Evolutionary conservation across 495 filamentous ascomycete genomes (phyloP).

Genomic region (Aspergillus hancockii): DNA sequence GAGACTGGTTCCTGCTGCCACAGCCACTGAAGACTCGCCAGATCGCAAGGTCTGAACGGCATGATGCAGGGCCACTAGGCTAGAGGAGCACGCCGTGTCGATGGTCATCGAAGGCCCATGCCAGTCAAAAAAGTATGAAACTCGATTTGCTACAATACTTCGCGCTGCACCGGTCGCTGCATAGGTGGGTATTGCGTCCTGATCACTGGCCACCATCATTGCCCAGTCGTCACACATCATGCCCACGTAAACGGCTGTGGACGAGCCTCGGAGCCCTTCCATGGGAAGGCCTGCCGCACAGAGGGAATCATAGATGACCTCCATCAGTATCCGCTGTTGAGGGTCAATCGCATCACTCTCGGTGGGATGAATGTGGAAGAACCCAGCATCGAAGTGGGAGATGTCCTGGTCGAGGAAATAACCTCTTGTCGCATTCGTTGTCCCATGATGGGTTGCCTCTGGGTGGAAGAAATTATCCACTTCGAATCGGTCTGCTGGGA

Average conservation of each 20-base stretch:
- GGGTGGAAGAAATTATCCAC: constrained; percentile 36
- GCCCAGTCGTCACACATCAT: constrained; percentile 31
- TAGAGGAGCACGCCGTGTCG: constrained; percentile 47
- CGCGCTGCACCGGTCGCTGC: constrained; percentile 35
- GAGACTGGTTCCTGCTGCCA: constrained; percentile 30
- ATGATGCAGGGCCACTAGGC: constrained; percentile 44
- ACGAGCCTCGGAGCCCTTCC: constrained; percentile 28
- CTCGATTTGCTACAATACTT: constrained; percentile 31
- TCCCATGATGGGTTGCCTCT: constrained; percentile 11
- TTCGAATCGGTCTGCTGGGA: constrained; percentile 30
- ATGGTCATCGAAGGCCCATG: constrained; percentile 33
- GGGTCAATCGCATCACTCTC: constrained; percentile 40
- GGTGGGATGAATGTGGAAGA: constrained; percentile 36
- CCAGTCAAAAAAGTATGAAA: constrained; percentile 36
- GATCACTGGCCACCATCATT: constrained; percentile 14
- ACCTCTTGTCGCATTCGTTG: constrained; percentile 10
- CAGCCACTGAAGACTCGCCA: constrained; percentile 32
- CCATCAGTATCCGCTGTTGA: constrained; percentile 36
- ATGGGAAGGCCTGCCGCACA: constrained; percentile 38
- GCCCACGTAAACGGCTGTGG: constrained; percentile 7
- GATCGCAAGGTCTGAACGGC: constrained; percentile 37
- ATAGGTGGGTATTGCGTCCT: constrained; percentile 28
- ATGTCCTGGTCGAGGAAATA: constrained; percentile 48
- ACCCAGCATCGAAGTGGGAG: constrained; percentile 48
- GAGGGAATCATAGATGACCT: constrained; percentile 36